Evolutionary conservation across 345 rosid species (phyloP), one percentile per base, ranked within the genome.

Genomic region (Schrenkiella parvula): DNA sequence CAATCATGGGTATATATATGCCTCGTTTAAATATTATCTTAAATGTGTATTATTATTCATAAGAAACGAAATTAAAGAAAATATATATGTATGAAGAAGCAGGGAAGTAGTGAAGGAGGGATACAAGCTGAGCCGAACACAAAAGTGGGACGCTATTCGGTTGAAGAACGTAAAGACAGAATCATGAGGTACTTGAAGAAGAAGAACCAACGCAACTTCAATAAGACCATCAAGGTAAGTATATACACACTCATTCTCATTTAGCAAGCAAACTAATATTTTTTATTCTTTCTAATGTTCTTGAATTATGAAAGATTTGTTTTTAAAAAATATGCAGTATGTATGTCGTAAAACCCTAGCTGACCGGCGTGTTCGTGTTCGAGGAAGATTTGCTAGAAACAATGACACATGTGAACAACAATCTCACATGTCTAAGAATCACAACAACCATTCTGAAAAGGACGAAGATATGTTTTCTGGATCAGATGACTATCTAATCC

Each of bases 321-420:
- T 35, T 57, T 2, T 1, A 37, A 9, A 44, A 21, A 70, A 3
- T 32, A 26, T 66, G 75, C 83, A 92, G 97, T 93, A 93, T 71
- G 91, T 91, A 19, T 93, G 98, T 57, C 95, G 95, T 14, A 90
- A 93, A 85, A 86, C 95, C 80, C 83, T 93, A 57, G 98, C 98
- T 9, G 97, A 93, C 71, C 71, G 97, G 41, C 82, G 98, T 56
- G 93, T 90, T 60, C 86, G 98, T 44, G 85, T 93, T n/a, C 87
- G 96, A 0, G 97, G 98, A 19, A 80, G 98, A 78, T 93, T 93
- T 71, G 98, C 97, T 0, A 80, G 91, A 78, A 93, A 93, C 79
- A 85, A 38, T 60, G 93, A 86, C 60, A 55, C 71, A 4, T 64
- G 81, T 67, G 93, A 88, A 61, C 88, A 84, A 35, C 91, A 87